Evolutionary conservation across 1,284 basidiomycete genomes (phyloP).

Genomic region (Sporisorium iseilematis-ciliati): DNA sequence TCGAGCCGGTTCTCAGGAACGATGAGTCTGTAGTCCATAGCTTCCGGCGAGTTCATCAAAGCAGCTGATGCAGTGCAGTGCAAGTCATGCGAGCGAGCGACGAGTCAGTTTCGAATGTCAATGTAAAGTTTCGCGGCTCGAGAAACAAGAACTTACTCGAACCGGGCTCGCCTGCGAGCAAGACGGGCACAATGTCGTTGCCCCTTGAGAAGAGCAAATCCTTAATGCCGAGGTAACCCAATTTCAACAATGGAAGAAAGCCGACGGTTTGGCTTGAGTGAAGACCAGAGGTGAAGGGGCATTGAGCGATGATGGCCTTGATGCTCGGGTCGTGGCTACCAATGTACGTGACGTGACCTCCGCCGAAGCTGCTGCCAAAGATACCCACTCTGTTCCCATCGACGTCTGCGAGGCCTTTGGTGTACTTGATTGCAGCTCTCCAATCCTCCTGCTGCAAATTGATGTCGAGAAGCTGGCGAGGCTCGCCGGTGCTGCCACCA

Average conservation of each 20-base stretch:
- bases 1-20: slow-evolving; percentile 18
- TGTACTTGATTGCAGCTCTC: slow-evolving; percentile 44
- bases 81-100: background rate
- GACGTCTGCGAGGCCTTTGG: slow-evolving; percentile 28
- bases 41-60: slow-evolving; percentile 54
- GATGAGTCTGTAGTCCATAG: slow-evolving; percentile 11
- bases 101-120: background rate
- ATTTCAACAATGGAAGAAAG: slow-evolving; percentile 23
- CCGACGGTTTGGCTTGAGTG: slow-evolving; percentile 32
- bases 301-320: slow-evolving; percentile 56
- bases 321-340: slow-evolving; percentile 45
- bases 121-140: background rate
- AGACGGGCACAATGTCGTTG: slow-evolving; percentile 35
- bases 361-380: slow-evolving; percentile 60
- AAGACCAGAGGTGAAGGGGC: slow-evolving; percentile 60
- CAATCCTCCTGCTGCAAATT: slow-evolving; percentile 55
- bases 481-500: slow-evolving; percentile 41
- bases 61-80: slow-evolving; percentile 29
- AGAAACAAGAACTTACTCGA: slow-evolving; percentile 37
- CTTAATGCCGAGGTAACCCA: slow-evolving; percentile 20
- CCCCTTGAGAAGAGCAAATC: slow-evolving; percentile 43
- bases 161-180: slow-evolving; percentile 41
- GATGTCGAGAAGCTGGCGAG: slow-evolving; percentile 52
- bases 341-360: slow-evolving; percentile 56
- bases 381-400: slow-evolving; percentile 50